Conservation (phyloP, 192 early-diverging fungal genomes). For the Lunasporangiospora selenospora region DNA sequence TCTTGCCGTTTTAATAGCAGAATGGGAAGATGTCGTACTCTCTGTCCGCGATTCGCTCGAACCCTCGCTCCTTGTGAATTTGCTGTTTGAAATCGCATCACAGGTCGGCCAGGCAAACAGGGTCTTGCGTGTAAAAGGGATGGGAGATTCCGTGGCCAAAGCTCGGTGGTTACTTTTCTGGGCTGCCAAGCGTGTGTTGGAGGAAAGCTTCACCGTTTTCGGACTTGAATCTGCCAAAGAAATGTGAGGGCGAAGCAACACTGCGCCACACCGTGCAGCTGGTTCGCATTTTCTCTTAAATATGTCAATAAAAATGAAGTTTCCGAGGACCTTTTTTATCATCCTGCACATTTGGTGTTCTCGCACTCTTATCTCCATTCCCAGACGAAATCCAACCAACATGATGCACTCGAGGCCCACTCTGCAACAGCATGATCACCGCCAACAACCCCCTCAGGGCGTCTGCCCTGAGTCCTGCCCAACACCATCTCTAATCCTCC, state of each 20-base stretch:
- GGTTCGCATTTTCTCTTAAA: no score
- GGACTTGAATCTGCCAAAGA: constrained; percentile 79
- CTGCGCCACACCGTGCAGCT: no score
- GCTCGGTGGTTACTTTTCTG: constrained; percentile 82
- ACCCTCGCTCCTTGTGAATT: constrained; percentile 76
- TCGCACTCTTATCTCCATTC: no score
- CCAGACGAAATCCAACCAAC: no score
- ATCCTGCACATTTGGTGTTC: no score
- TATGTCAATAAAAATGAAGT: no score
- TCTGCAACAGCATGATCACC: no score
- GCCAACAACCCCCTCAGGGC: no score
- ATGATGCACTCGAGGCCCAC: no score
- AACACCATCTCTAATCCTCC: no score
- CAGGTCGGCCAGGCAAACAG: constrained; percentile 70
- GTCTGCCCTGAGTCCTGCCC: no score
- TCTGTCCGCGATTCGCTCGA: constrained; percentile 63
- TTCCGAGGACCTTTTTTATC: no score
- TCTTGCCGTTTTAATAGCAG: constrained; percentile 72
- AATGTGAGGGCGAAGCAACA: constrained; percentile 66
- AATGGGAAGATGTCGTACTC: constrained; percentile 78
- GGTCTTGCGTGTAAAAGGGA: constrained; percentile 69
- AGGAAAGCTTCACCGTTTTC: constrained; percentile 76
- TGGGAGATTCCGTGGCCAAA: constrained; percentile 68
- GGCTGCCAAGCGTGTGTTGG: constrained; percentile 77
- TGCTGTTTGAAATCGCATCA: constrained; percentile 78